Base-by-base conservation (phyloP, 2,329 filamentous ascomycete species). In the Aureobasidium sp. region DNA sequence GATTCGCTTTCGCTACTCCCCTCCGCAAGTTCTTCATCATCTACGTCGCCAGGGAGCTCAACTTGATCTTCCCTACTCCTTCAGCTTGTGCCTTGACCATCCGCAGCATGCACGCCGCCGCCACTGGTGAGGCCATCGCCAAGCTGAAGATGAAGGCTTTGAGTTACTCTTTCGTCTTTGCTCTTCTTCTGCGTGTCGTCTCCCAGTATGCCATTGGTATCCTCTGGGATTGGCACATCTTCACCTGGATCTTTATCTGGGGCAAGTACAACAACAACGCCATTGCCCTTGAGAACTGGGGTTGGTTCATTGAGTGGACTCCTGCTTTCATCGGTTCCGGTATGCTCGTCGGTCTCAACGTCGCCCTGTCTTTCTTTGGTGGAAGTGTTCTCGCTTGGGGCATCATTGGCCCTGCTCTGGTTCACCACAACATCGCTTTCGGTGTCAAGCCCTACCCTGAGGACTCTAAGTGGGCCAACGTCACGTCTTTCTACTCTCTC, bases 1-100 rank as follows among this genome's bases (percentile, higher is more conserved):
- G 85, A 17, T 78, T 86, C 63, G 86, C 85, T 71, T 85, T 86
- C 66, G 83, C 82, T 60, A 84, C 84, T 0, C 84, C 84, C 8
- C 78, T 66, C 61, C 41, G 59, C 22, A 62, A 62, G 49, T 62
- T 62, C 49, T 62, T 53, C 59, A 62, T 62, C 42, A 53, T 62
- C 70, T 82, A 84, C 62, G 82, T 85, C 11, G 82, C 82, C 1
- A 77, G 82, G 9, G 82, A 85, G 70, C 74, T 85, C 31, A 79
- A 79, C 61, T 76, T 85, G 44, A 77, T 85, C 61, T 86, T 85
- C 71, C 83, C 83, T 2, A 80, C 82, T 0, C 74, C 82, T 0
- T 83, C 82, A 25, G 84, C 84, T 6, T 84, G 82, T 2, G 83
- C 83, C 14, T 77, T 85, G 70, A 82, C 82, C 2, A 86, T 86